Conservation (phyloP, 352 stramenopile genomes). For the Saprolegnia diclina region DNA sequence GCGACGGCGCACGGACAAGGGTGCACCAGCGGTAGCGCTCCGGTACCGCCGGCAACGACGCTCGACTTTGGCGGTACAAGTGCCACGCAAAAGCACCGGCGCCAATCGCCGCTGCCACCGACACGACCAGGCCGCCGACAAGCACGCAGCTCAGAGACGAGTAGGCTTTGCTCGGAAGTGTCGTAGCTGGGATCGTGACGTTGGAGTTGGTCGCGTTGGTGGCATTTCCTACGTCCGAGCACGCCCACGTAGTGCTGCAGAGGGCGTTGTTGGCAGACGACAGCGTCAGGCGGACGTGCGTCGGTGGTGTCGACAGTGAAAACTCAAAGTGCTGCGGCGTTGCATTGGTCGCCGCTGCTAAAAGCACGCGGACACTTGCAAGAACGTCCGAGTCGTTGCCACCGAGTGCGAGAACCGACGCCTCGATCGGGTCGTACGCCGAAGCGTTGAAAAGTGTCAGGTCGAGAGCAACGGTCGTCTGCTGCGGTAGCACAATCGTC, state of each 20-base stretch:
- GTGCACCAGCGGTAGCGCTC: slow-evolving; percentile 7
- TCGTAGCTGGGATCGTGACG: neutral
- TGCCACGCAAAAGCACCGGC: neutral
- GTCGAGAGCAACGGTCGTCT: neutral
- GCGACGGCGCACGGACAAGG: neutral
- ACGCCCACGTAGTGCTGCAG: neutral
- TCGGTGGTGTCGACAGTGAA: neutral
- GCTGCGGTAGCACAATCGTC: neutral
- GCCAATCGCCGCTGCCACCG: neutral
- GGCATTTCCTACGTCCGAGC: neutral
- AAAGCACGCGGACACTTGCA: neutral
- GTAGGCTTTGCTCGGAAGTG: neutral
- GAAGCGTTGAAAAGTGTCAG: no score
- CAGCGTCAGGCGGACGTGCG: neutral
- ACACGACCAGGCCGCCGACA: neutral
- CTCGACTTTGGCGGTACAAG: neutral
- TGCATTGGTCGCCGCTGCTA: neutral
- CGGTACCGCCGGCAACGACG: neutral
- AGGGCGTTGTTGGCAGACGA: neutral
- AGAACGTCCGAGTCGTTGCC: neutral
- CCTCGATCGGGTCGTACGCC: neutral
- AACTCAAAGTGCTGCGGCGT: neutral
- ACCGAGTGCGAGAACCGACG: neutral
- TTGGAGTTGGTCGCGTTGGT: neutral
- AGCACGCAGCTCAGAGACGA: neutral